phyloP scores from a whole-genome alignment of 768 basidiomycete species.

The Porphyrellus cyaneotinctus region DNA sequence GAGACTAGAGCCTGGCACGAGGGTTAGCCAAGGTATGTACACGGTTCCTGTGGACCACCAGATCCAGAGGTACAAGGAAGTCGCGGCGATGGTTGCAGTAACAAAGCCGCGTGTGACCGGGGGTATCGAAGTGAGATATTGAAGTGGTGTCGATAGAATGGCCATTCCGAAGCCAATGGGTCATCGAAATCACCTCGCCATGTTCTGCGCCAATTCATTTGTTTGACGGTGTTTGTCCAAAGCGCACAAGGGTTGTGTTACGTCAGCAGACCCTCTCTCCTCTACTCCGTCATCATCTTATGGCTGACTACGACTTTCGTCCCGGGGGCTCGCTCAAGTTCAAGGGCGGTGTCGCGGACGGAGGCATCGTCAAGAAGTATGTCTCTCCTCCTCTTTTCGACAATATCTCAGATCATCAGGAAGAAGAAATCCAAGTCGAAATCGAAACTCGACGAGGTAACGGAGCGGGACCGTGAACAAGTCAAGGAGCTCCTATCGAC shows the following conservation, averaged over 20 bases:
- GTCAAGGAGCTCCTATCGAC: conserved; percentile 51
- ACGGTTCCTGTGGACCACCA: conserved; percentile 47
- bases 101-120: conserved; percentile 75
- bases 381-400: conserved; percentile 18
- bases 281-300: conserved; percentile 30
- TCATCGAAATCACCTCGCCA: conserved; percentile 11
- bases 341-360: conserved; percentile 77
- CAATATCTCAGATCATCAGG: conserved; percentile 37
- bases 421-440: conserved; percentile 84
- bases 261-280: conserved; percentile 25
- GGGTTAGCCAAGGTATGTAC: conserved; percentile 62
- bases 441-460: conserved; percentile 47
- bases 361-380: conserved; percentile 81
- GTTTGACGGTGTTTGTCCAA: conserved; percentile 25
- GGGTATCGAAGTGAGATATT: conserved; percentile 67
- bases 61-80: conserved; percentile 62
- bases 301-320: conserved; percentile 84
- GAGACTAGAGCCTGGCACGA: conserved; percentile 76
- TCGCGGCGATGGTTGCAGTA: conserved; percentile 52
- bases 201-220: conserved; percentile 1
- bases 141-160: conserved; percentile 67
- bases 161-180: conserved; percentile 49
- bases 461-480: conserved; percentile 38
- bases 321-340: conserved; percentile 88
- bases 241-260: conserved; percentile 20